These are phyloP conservation scores for Magnolia officinalis DNA, from an alignment of 164 flowering plant genomes.

Conservation along the genomic window DNA sequence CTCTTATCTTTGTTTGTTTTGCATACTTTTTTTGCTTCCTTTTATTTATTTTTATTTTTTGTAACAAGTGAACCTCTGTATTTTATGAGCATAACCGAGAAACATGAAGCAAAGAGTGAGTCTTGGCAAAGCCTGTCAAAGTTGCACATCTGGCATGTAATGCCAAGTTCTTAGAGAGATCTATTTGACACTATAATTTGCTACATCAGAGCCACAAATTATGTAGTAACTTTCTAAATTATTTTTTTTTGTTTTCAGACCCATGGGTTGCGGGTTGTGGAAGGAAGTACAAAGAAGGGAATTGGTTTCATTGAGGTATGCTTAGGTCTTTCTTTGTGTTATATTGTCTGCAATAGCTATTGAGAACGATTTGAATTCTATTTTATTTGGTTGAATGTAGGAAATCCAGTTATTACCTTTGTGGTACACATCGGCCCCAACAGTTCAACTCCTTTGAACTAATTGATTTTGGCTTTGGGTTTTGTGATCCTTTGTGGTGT, in stretches of 20 bases:
- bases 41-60: too few species aligned
- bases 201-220: not conserved
- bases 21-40: too few species aligned
- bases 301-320: constrained; percentile 85
- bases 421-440: not conserved
- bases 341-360: constrained; percentile 4
- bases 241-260: constrained; percentile 47
- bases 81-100: not conserved
- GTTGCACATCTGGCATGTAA: not conserved
- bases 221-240: not conserved
- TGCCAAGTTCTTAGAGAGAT: not conserved
- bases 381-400: not conserved
- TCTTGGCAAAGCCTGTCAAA: not conserved
- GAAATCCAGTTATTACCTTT: not conserved
- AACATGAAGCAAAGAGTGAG: not conserved
- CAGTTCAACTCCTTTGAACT: not conserved
- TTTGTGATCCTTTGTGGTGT: not conserved
- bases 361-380: not conserved
- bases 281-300: constrained; percentile 71
- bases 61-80: too few species aligned
- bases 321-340: not conserved
- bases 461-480: not conserved
- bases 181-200: not conserved
- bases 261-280: constrained; percentile 76
- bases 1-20: too few species aligned